Evolutionary conservation across 192 early-diverging fungal genomes (phyloP).

Genomic region (Podochytrium sp.): DNA sequence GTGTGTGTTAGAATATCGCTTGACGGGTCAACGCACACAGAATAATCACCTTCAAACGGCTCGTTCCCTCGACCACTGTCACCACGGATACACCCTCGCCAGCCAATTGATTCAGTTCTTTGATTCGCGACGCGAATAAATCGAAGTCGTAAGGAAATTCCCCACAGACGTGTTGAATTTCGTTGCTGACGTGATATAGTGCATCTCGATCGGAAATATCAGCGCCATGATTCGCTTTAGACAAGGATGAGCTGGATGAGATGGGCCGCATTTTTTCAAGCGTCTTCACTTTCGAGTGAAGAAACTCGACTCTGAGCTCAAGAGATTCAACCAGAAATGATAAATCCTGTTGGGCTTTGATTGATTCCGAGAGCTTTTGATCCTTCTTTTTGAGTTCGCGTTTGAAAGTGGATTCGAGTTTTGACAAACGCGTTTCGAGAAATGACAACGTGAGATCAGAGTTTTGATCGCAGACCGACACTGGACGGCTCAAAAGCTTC

Average conservation of each 20-base stretch:
- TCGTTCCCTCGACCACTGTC: background rate
- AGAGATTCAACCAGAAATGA: background rate
- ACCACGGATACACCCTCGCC: constrained; percentile 12
- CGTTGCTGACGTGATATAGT: too few relatives aligned
- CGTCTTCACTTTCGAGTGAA: background rate
- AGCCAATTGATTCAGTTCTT: constrained; percentile 36
- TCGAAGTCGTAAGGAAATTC: constrained; percentile 36
- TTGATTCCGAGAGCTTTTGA: too few relatives aligned
- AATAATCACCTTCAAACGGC: background rate
- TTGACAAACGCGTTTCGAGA: too few relatives aligned
- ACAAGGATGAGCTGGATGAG: background rate
- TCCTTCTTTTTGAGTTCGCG: too few relatives aligned
- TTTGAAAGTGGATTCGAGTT: too few relatives aligned
- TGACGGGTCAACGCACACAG: background rate
- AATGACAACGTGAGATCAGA: too few relatives aligned
- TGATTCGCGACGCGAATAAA: constrained; percentile 15
- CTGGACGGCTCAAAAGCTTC: too few relatives aligned
- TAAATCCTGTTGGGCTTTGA: too few relatives aligned
- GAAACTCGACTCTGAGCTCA: constrained; percentile 9
- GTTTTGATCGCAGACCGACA: too few relatives aligned
- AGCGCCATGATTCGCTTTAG: background rate
- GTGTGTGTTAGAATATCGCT: background rate
- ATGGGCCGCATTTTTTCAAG: background rate
- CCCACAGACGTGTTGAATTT: background rate
- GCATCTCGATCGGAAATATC: background rate